These are phyloP conservation scores for Myriosclerotinia curreyana DNA, from an alignment of 2,329 filamentous ascomycete species.

Conservation along the genomic window DNA sequence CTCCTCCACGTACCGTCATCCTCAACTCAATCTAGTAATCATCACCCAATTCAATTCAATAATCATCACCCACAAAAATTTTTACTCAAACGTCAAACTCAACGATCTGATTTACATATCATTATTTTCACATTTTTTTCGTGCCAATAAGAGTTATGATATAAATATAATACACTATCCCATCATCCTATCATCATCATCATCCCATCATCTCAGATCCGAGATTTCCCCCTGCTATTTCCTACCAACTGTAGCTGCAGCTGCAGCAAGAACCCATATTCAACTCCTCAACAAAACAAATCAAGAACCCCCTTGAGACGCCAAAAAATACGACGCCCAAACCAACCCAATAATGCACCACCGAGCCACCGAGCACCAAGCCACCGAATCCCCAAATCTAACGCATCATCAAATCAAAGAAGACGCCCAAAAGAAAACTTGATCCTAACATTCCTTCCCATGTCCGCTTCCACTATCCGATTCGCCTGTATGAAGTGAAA, in stretches of 20 bases:
- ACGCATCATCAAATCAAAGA: background rate
- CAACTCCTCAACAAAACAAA: background rate
- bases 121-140: too few relatives aligned
- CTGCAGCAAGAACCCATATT: background rate
- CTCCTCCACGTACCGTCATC: too few relatives aligned
- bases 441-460: background rate
- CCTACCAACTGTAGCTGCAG: too few relatives aligned
- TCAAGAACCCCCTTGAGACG: background rate
- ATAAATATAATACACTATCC: background rate
- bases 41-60: too few relatives aligned
- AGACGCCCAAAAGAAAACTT: background rate
- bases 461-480: background rate
- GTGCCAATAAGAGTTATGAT: too few relatives aligned
- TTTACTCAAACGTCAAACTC: too few relatives aligned
- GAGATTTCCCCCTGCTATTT: background rate
- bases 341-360: background rate
- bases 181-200: too few relatives aligned
- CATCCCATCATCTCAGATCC: background rate
- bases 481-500: background rate
- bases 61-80: too few relatives aligned
- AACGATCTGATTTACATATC: too few relatives aligned
- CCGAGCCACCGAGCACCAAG: background rate
- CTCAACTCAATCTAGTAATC: too few relatives aligned
- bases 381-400: background rate
- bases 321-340: background rate